Conservation (phyloP, 73 alveolate species). For the Uronychia setigera region DNA sequence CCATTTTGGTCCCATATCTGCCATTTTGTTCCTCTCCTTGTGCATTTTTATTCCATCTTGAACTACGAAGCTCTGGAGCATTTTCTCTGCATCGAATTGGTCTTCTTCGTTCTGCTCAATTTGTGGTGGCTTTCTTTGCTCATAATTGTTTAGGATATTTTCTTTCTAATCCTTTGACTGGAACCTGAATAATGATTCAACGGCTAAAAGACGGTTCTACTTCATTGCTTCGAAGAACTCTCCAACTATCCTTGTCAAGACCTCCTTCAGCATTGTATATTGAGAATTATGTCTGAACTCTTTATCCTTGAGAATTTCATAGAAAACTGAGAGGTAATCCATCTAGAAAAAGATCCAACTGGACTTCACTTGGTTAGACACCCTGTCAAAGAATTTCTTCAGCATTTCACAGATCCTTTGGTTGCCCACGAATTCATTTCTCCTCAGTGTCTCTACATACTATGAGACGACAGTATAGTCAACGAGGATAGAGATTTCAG, state of each 20-base stretch:
- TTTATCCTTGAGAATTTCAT: slow-evolving; percentile 14
- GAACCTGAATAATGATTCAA: slow-evolving; percentile 74
- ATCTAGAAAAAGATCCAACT: slow-evolving; percentile 81
- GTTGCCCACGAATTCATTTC: slow-evolving; percentile 29
- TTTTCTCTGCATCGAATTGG: slow-evolving; percentile 18
- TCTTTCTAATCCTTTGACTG: slow-evolving; percentile 60
- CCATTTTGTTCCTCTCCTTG: slow-evolving; percentile 2
- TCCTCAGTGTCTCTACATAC: slow-evolving; percentile 33
- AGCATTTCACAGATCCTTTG: slow-evolving; percentile 28
- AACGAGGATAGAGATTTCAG: slow-evolving; percentile 48
- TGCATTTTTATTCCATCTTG: background rate
- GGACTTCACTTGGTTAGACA: slow-evolving; percentile 64
- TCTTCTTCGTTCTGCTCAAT: background rate
- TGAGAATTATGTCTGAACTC: slow-evolving; percentile 17
- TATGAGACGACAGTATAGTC: slow-evolving; percentile 47
- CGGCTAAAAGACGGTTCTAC: slow-evolving; percentile 58
- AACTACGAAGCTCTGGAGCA: background rate
- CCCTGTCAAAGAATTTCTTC: slow-evolving; percentile 51
- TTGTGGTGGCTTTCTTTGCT: background rate
- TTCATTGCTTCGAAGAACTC: slow-evolving; percentile 61
- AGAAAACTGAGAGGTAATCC: slow-evolving; percentile 60
- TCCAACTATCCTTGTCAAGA: slow-evolving; percentile 51
- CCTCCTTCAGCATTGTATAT: slow-evolving; percentile 37
- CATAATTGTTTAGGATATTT: slow-evolving; percentile 65
- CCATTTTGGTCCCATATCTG: slow-evolving; percentile 48